Conservation (phyloP, 768 basidiomycete species). For the Pisolithus marmoratus region DNA sequence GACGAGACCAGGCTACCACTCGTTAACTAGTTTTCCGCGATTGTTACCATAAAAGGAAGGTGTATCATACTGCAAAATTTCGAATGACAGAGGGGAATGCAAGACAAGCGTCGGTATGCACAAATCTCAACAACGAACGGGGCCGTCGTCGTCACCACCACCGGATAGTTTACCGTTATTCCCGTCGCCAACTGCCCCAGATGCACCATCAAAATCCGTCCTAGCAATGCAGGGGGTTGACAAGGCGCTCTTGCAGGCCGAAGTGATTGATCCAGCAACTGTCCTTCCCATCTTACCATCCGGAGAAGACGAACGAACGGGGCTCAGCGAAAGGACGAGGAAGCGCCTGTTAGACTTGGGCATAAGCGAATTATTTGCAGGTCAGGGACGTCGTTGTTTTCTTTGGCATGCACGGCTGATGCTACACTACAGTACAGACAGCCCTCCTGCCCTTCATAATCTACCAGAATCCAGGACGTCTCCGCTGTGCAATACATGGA, state of each 20-base stretch:
- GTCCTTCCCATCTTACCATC: conserved; percentile 38
- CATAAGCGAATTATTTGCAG: conserved; percentile 84
- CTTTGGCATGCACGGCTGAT: conserved; percentile 9
- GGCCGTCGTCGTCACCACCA: too few relatives aligned
- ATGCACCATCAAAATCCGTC: too few relatives aligned
- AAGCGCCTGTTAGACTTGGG: conserved; percentile 69
- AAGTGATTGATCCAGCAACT: conserved; percentile 54
- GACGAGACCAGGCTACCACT: conserved; percentile 78
- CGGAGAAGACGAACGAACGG: conserved; percentile 36
- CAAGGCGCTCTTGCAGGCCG: conserved; percentile 62
- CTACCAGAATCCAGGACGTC: conserved; percentile 34
- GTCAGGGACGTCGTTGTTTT: conserved; percentile 36
- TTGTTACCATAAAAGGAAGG: too few relatives aligned
- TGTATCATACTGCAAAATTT: too few relatives aligned
- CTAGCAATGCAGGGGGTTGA: conserved; percentile 79
- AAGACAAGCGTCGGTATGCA: too few relatives aligned
- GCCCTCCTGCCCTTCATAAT: conserved; percentile 80
- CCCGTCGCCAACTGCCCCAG: too few relatives aligned
- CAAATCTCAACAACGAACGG: too few relatives aligned
- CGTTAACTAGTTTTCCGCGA: too few relatives aligned
- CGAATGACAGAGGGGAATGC: too few relatives aligned
- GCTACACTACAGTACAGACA: conserved; percentile 68
- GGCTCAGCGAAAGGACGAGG: conserved; percentile 54
- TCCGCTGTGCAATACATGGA: conserved; percentile 59
- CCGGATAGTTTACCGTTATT: too few relatives aligned